These are phyloP conservation scores for Ustilago bromivora DNA, from an alignment of 1,284 basidiomycete genomes.

Conservation along the genomic window DNA sequence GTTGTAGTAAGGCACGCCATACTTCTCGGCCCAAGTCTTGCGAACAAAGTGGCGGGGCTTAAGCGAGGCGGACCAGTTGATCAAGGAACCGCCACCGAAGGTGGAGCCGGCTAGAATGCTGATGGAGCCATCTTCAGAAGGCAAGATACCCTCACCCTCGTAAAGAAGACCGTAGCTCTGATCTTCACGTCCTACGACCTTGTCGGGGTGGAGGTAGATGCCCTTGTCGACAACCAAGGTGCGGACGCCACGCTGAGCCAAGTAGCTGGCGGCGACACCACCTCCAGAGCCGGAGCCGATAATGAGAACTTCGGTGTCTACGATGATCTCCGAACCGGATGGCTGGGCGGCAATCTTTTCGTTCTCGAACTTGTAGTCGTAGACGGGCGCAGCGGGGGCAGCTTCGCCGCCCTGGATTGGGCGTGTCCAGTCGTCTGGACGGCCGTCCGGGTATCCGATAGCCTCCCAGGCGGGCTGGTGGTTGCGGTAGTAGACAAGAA, in stretches of 20 bases:
- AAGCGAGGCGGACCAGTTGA: constrained; percentile 73
- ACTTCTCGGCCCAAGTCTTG: constrained; percentile 70
- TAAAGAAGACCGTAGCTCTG: constrained; percentile 70
- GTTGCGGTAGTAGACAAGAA: constrained; percentile 65
- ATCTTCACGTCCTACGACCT: constrained; percentile 67
- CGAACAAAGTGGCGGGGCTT: constrained; percentile 70
- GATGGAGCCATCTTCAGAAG: constrained; percentile 70
- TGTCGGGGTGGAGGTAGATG: constrained; percentile 68
- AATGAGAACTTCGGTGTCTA: constrained; percentile 68
- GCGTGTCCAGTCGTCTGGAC: constrained; percentile 58
- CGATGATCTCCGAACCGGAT: constrained; percentile 49
- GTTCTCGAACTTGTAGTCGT: constrained; percentile 66
- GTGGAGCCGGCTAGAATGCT: constrained; percentile 71
- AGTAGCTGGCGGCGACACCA: constrained; percentile 69
- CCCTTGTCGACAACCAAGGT: constrained; percentile 72
- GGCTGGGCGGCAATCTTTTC: constrained; percentile 57
- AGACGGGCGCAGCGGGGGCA: constrained; percentile 32
- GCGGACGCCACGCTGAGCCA: constrained; percentile 69
- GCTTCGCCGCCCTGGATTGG: constrained; percentile 30
- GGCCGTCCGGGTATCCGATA: constrained; percentile 64
- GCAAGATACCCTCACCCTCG: constrained; percentile 70
- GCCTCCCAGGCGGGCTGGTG: constrained; percentile 62
- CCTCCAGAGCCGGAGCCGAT: constrained; percentile 72
- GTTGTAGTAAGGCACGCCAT: constrained; percentile 70
- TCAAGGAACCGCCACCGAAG: constrained; percentile 72